Base-by-base conservation (phyloP, 257 asterid species). In the Solanum sparsipilum region DNA sequence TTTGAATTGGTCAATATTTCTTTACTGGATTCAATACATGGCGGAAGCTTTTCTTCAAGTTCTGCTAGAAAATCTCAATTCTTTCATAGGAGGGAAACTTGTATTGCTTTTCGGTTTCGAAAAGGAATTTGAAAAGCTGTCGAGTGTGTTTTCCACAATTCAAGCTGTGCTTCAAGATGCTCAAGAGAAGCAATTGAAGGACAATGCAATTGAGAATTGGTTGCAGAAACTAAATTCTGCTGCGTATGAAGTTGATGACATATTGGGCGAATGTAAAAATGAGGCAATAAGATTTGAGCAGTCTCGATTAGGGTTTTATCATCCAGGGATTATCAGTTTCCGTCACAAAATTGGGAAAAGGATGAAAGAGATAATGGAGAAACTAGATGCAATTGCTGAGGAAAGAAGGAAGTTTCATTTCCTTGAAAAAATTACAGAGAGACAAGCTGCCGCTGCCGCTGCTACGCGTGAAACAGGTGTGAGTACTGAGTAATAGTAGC, bases 361-460 rank as follows among this genome's bases (percentile, higher is more conserved):
- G 86, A 83, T 90, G 81, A 88, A 85, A 65, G 21, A 83, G 31
- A 67, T 84, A 25, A 52, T 76, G 6, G 38, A n/a, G 12, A 90
- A 90, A 32, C 13, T 91, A 88, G 86, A 89, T 36, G 46, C 18
- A 3, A 56, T 88, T 67, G 88, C 90, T 52, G 91, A 73, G 9
- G 93, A 89, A 29, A 63, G 89, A 10, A 32, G 35, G 7, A 88
- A 78, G 60, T 83, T 91, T 52, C 90, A 83, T 75, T 70, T 89
- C 73, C 82, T 27, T 20, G 91, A 86, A 48, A 34, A 12, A 5
- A 23, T 3, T 38, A 75, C 58, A 21, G 83, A 21, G 56, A 75
- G 58, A 75, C 58, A 38, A 38, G 56, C 32, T 0, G 9, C 83
- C 78, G 56, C 32, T 0, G 9, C 83, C 78, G 20, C 58, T 36